These are phyloP conservation scores for Lachancea fermentati DNA, from an alignment of 805 yeast genomes.

Conservation along the genomic window DNA sequence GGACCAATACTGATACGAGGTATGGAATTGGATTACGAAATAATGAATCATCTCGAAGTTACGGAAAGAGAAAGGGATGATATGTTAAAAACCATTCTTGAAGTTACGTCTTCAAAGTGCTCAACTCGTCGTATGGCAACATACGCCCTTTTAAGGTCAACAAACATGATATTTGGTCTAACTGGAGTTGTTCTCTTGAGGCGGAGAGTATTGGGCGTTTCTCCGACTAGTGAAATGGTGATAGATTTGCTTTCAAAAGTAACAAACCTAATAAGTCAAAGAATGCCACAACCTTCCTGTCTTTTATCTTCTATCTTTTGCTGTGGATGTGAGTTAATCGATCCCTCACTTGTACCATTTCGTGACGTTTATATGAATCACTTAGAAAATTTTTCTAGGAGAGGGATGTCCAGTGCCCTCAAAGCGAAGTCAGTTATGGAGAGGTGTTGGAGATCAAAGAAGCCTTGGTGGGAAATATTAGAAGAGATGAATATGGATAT, in stretches of 20 bases:
- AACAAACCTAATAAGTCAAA: slow-evolving; percentile 11
- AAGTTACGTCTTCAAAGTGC: too few relatives aligned
- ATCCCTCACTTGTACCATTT: slow-evolving; percentile 7
- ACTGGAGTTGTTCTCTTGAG: slow-evolving; percentile 53
- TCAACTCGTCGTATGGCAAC: too few relatives aligned
- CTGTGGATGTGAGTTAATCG: slow-evolving; percentile 22
- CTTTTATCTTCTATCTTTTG: slow-evolving; percentile 18
- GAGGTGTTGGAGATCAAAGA: slow-evolving; percentile 18
- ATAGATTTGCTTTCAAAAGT: slow-evolving; percentile 32
- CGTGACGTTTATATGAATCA: slow-evolving; percentile 13
- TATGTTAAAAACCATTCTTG: too few relatives aligned
- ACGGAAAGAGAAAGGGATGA: too few relatives aligned
- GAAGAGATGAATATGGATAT: slow-evolving; percentile 16
- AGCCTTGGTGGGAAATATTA: slow-evolving; percentile 23
- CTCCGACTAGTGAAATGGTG: slow-evolving; percentile 42
- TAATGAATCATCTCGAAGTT: slow-evolving; percentile 27
- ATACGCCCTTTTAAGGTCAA: slow-evolving; percentile 35
- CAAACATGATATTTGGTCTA: slow-evolving; percentile 47
- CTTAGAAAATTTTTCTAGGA: slow-evolving; percentile 8
- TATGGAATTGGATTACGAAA: slow-evolving; percentile 35
- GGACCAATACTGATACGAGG: slow-evolving; percentile 30
- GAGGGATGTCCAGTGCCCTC: slow-evolving; percentile 20
- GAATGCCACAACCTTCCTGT: slow-evolving; percentile 12
- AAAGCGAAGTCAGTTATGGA: slow-evolving; percentile 19
- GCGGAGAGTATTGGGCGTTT: slow-evolving; percentile 49